Base-by-base conservation (phyloP, 306 rosid species). In the Ormosia emarginata region DNA sequence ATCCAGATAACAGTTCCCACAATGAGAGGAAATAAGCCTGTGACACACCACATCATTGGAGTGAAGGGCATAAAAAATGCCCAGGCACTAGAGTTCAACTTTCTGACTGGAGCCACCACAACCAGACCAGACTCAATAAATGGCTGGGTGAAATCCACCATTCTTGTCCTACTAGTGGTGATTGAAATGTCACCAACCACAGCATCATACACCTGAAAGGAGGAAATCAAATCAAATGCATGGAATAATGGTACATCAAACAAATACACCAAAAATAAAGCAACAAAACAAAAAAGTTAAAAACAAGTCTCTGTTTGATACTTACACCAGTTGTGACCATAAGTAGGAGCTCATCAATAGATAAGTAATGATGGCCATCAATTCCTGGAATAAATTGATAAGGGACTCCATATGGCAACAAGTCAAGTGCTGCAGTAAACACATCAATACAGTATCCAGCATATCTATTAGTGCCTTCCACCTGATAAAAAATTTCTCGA, bases 1-100 rank as follows among this genome's bases (percentile, higher is more conserved):
- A 88, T 81, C 94, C 94, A 90, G 74, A 90, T 82, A 29, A 81
- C 92, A 24, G 89, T 83, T 74, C 94, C 94, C 33, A 90, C 79
- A 41, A 86, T 9, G 30, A 90, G 68, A 58, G 86, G 86, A 79
- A 80, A 88, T 6, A 63, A 30, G 46, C 88, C 94, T 1, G 90
- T 90, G 56, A 81, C 75, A 10, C 71, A 52, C 94, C 94, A 90
- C 92, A 90, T 80, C 47, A 2, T 40, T n/a, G 40, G 49, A 71
- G 84, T 82, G 80, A 90, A 90, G 18, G 94, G 92, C 61, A 76
- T 87, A 37, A 90, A 47, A 72, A 90, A 88, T 8, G 94, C 91
- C 90, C 91, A 88, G 3, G 89, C 86, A 49, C 18, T 82, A 3
- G 94, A 86, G 65, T 80, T 78, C 49, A 11, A 80, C 46, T 80